phyloP scores from a whole-genome alignment of 1,284 basidiomycete species.

The Lentinula novae-zelandiae region DNA sequence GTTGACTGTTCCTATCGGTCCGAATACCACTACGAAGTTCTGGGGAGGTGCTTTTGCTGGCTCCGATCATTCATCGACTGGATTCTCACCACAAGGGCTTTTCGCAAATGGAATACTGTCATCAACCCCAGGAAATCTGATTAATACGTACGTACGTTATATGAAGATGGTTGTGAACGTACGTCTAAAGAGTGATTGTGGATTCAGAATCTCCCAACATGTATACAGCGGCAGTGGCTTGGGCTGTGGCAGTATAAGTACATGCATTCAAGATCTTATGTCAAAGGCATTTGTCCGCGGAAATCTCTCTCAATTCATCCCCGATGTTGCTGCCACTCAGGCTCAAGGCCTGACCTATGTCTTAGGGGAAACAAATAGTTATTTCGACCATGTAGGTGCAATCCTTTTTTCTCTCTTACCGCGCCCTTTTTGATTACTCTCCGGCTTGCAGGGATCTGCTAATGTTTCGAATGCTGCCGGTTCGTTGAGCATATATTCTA shows the following conservation, averaged over 20 bases:
- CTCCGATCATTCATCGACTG: constrained; percentile 37
- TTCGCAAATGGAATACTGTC: constrained; percentile 39
- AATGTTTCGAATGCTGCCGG: constrained; percentile 62
- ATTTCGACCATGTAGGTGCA: constrained; percentile 37
- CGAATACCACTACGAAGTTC: constrained; percentile 34
- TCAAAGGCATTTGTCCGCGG: constrained; percentile 54
- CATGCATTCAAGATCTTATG: constrained; percentile 54
- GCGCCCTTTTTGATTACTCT: constrained; percentile 7
- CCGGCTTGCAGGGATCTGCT: constrained; percentile 48
- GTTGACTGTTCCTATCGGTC: constrained; percentile 2
- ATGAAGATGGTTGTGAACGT: background rate
- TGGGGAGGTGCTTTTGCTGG: constrained; percentile 52
- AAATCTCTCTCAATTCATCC: constrained; percentile 47
- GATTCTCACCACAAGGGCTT: constrained; percentile 57
- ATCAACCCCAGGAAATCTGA: constrained; percentile 34
- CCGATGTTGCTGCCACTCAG: constrained; percentile 48
- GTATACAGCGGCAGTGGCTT: constrained; percentile 46
- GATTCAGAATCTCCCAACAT: constrained; percentile 56
- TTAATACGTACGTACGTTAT: constrained; percentile 37
- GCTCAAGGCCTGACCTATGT: constrained; percentile 50
- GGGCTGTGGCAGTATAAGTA: constrained; percentile 19
- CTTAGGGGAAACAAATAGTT: constrained; percentile 58
- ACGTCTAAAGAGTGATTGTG: background rate
- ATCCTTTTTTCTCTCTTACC: background rate
- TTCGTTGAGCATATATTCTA: background rate